Conservation (phyloP, 208 protist genomes). For the Leishmania amazonensis region DNA sequence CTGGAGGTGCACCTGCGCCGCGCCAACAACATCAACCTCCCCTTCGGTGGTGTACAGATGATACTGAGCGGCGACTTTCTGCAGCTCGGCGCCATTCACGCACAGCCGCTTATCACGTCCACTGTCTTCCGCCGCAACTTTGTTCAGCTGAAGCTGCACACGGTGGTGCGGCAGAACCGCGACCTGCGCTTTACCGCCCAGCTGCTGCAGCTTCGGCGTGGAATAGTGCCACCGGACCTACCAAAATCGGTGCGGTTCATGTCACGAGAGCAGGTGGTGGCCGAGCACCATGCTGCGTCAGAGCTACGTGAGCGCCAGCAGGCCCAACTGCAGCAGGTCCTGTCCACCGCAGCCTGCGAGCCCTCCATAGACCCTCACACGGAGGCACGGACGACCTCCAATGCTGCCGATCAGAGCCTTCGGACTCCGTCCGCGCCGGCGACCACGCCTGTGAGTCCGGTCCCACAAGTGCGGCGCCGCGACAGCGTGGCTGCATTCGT, state of each 20-base stretch:
- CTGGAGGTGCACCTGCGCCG: slow-evolving; percentile 78
- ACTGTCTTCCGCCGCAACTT: slow-evolving; percentile 79
- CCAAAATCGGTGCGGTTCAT: slow-evolving; percentile 64
- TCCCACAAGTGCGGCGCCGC: not conserved
- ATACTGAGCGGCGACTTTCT: slow-evolving; percentile 93
- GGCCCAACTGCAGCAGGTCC: slow-evolving; percentile 29
- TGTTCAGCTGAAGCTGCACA: slow-evolving; percentile 78
- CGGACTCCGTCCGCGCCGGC: not conserved
- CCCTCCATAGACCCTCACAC: not conserved
- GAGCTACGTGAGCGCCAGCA: slow-evolving; percentile 28
- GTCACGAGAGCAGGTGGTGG: slow-evolving; percentile 23
- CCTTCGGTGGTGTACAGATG: slow-evolving; percentile 94
- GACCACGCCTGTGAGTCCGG: not conserved
- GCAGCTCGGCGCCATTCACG: slow-evolving; percentile 82
- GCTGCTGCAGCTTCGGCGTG: slow-evolving; percentile 76
- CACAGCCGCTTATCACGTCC: slow-evolving; percentile 64
- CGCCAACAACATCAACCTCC: slow-evolving; percentile 75
- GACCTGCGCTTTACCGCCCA: slow-evolving; percentile 60
- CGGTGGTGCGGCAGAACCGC: slow-evolving; percentile 57
- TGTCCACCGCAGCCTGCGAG: not conserved
- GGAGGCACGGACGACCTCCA: not conserved
- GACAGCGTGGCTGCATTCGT: slow-evolving; percentile 30
- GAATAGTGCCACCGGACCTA: slow-evolving; percentile 63
- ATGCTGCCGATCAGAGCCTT: not conserved
- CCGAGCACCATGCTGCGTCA: slow-evolving; percentile 24